Conservation (phyloP, 2,329 filamentous ascomycete species). For the Ceratocystiopsis brevicomis region DNA sequence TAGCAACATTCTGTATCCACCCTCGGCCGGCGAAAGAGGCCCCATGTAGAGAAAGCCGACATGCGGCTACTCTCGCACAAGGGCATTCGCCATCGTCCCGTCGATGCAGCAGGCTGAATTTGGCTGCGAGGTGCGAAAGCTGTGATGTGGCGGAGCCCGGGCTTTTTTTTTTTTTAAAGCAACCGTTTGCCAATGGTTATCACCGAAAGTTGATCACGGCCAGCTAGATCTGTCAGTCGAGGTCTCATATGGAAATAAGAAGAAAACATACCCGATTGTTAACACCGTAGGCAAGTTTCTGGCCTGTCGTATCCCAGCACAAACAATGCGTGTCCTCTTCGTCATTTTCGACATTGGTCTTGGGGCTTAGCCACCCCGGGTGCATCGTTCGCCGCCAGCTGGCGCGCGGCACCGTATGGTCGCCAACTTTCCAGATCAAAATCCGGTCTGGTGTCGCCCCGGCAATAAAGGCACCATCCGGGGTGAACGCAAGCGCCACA, state of each 20-base stretch:
- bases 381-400: slow-evolving; percentile 38
- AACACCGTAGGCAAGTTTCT: slow-evolving; percentile 43
- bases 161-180: too few relatives aligned
- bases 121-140: too few relatives aligned
- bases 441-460: slow-evolving; percentile 39
- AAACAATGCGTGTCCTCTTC: slow-evolving; percentile 43
- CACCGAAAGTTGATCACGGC: slow-evolving; percentile 11
- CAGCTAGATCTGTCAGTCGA: slow-evolving; percentile 4
- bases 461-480: slow-evolving; percentile 43
- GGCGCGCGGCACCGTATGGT: slow-evolving; percentile 36
- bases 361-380: slow-evolving; percentile 39
- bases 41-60: too few relatives aligned
- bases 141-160: too few relatives aligned
- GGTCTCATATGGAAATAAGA: background rate
- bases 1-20: too few relatives aligned
- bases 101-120: too few relatives aligned
- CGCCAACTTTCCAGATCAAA: slow-evolving; percentile 46
- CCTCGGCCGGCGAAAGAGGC: too few relatives aligned
- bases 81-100: too few relatives aligned
- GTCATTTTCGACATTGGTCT: slow-evolving; percentile 30
- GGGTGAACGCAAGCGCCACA: slow-evolving; percentile 40
- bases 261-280: slow-evolving; percentile 37
- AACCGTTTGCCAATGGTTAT: background rate
- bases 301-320: slow-evolving; percentile 42
- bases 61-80: too few relatives aligned